Conservation (phyloP, 192 early-diverging fungal genomes). For the Glomus cerebriforme region DNA sequence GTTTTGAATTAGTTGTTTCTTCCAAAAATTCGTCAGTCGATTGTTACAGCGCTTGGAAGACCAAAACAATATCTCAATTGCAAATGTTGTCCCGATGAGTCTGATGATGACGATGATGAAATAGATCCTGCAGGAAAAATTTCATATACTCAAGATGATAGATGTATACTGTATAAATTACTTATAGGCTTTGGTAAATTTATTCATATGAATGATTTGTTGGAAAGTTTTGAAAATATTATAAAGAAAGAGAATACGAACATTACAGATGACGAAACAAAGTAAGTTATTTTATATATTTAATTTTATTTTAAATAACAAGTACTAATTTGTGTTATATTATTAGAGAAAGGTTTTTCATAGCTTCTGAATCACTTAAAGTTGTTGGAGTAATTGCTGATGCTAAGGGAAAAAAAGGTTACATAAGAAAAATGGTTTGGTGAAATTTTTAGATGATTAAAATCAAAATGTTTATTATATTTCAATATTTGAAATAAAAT, state of each 20-base stretch:
- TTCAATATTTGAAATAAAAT: too few species aligned
- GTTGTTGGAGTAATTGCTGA: conserved; percentile 88
- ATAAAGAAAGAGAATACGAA: conserved; percentile 43
- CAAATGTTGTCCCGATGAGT: conserved; percentile 65
- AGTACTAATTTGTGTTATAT: conserved; percentile 14
- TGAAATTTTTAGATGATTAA: conserved; percentile 34
- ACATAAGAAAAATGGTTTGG: conserved; percentile 87
- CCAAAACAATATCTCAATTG: conserved; percentile 81
- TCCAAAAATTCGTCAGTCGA: conserved; percentile 78
- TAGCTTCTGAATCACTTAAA: conserved; percentile 82
- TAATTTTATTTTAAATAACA: neutral
- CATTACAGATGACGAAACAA: conserved; percentile 46
- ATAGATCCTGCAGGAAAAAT: conserved; percentile 41
- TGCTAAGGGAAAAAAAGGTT: conserved; percentile 90
- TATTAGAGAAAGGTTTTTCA: conserved; percentile 80
- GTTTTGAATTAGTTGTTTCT: conserved; percentile 64
- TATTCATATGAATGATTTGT: conserved; percentile 96
- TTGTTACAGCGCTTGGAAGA: conserved; percentile 83
- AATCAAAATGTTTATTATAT: neutral
- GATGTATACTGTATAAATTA: conserved; percentile 85
- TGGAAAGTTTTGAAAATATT: conserved; percentile 78
- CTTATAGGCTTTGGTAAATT: conserved; percentile 90
- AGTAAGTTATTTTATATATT: conserved; percentile 52
- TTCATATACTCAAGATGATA: conserved; percentile 74
- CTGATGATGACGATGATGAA: conserved; percentile 32